Evolutionary conservation across 805 yeast species (phyloP).

Genomic region (Metschnikowia arizonensis): DNA sequence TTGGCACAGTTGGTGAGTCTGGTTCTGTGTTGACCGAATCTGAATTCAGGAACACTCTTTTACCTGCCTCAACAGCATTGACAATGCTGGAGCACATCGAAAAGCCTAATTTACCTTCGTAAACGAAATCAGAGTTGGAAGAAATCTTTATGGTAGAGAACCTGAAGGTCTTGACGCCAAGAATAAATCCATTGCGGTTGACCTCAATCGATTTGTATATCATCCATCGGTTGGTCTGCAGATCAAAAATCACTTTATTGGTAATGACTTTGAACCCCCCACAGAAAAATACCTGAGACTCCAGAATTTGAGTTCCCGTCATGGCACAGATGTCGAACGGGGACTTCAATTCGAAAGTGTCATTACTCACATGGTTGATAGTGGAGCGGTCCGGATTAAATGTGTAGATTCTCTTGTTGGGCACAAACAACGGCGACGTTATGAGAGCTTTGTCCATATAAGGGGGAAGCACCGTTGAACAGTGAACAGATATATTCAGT

Average conservation of each 20-base stretch:
- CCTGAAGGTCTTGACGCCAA: constrained; percentile 47
- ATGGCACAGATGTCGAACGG: constrained; percentile 54
- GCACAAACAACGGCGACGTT: constrained; percentile 44
- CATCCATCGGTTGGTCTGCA: constrained; percentile 31
- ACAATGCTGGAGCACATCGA: constrained; percentile 20
- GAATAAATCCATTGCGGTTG: constrained; percentile 54
- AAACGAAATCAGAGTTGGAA: constrained; percentile 16
- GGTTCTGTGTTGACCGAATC: not conserved
- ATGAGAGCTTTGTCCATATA: constrained; percentile 32
- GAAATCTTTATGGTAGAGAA: constrained; percentile 43
- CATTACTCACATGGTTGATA: constrained; percentile 25
- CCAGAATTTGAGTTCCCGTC: constrained; percentile 46
- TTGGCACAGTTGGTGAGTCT: not conserved
- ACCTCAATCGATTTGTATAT: constrained; percentile 42
- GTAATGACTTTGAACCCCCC: constrained; percentile 59
- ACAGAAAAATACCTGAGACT: constrained; percentile 55
- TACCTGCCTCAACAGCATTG: not conserved
- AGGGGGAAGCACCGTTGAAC: constrained; percentile 39
- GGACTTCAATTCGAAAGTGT: constrained; percentile 27
- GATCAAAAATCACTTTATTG: constrained; percentile 22
- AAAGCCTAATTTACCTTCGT: constrained; percentile 31
- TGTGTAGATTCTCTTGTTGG: constrained; percentile 23
- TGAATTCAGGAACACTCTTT: not conserved
- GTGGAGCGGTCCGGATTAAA: constrained; percentile 34
- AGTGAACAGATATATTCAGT: constrained; percentile 32